Evolutionary conservation across 2,329 filamentous ascomycete species (phyloP).

Genomic region (Apiospora aurea): DNA sequence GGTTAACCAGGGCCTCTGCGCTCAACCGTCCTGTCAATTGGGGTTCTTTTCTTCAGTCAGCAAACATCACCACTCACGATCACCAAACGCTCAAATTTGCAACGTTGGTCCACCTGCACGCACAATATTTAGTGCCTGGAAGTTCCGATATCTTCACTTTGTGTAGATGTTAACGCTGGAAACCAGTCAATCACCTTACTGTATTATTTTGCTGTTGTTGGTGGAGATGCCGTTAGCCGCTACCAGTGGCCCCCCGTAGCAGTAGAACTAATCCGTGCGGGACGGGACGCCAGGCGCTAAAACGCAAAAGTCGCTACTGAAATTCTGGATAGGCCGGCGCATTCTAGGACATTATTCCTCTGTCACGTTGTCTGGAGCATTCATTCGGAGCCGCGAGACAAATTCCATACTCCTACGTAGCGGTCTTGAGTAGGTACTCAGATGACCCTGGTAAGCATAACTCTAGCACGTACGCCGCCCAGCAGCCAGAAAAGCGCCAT

Average conservation of each 20-base stretch:
- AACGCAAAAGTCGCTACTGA: not conserved
- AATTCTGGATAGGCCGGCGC: not conserved
- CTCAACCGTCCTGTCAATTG: not conserved
- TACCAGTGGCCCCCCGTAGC: not conserved
- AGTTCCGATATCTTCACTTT: not conserved
- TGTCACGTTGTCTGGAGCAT: not conserved
- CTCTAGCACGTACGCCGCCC: not conserved
- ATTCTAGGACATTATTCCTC: not conserved
- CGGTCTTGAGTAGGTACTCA: too few relatives aligned
- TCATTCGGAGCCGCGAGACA: not conserved
- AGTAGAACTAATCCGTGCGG: not conserved
- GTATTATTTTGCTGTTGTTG: not conserved
- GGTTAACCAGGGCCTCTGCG: not conserved
- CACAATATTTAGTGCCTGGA: not conserved
- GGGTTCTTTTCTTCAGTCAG: not conserved
- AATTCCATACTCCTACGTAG: not conserved
- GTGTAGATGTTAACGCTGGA: not conserved
- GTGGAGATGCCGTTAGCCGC: not conserved
- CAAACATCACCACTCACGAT: not conserved
- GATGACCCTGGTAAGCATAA: not conserved
- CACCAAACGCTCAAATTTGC: not conserved
- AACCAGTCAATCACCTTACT: not conserved
- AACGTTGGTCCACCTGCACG: not conserved
- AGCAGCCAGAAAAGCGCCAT: too few relatives aligned
- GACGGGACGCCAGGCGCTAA: not conserved